A percentile compares a stretch with the other conserved stretches of the same genome.
Evolutionary conservation across 192 early-diverging fungal species (phyloP).

Genomic region (Umbelopsis ramanniana): DNA sequence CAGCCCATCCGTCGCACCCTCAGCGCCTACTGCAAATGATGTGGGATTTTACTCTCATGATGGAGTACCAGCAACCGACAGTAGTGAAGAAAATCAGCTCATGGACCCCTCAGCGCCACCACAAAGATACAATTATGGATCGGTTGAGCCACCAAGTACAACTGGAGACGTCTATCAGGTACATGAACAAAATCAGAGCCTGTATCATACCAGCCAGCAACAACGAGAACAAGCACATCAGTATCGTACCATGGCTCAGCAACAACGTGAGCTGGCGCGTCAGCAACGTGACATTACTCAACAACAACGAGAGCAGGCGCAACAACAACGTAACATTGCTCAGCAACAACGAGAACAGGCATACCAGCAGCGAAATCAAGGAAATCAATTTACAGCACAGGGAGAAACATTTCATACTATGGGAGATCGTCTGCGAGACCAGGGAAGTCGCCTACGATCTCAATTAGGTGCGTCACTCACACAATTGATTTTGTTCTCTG

Average conservation of each 20-base stretch:
- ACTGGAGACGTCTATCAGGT: constrained; percentile 10
- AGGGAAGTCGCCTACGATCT: not conserved
- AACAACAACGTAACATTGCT: not conserved
- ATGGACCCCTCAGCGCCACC: not conserved
- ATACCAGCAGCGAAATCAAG: not conserved
- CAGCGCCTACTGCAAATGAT: not conserved
- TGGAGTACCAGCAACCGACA: too few relatives aligned
- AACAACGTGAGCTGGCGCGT: not conserved
- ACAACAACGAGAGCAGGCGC: not conserved
- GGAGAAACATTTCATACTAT: not conserved
- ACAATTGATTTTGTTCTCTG: not conserved
- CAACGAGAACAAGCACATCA: not conserved
- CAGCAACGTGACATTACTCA: not conserved
- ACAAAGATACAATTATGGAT: not conserved
- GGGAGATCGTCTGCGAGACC: not conserved
- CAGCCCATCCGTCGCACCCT: not conserved
- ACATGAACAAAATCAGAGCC: not conserved
- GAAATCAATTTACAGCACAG: too few relatives aligned
- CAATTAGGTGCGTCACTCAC: not conserved
- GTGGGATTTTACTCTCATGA: not conserved
- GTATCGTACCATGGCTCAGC: not conserved
- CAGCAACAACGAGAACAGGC: too few relatives aligned
- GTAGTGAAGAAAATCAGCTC: too few relatives aligned
- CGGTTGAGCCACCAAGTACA: not conserved
- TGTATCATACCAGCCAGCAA: not conserved